These are phyloP conservation scores for Trametes versicolor DNA, from an alignment of 1,284 basidiomycete species.

Conservation along the genomic window DNA sequence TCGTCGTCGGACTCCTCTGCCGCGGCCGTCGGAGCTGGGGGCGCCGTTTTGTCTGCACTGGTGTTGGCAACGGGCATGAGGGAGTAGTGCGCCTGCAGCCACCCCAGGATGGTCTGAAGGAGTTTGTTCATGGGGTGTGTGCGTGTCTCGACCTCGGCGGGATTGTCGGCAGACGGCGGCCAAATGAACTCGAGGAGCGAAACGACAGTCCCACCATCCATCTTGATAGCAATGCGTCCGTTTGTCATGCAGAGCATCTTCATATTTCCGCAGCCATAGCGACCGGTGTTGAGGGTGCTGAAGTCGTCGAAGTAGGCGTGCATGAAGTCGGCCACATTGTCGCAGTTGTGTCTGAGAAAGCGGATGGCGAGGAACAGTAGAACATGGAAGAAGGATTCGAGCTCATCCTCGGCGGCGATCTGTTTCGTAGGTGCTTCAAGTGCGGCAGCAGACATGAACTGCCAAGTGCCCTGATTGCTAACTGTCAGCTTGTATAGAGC, in stretches of 20 bases:
- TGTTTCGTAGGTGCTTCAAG: not conserved
- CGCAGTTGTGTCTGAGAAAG: slow-evolving; percentile 6
- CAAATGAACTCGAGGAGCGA: not conserved
- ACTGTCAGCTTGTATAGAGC: not conserved
- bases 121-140: not conserved
- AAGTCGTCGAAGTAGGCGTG: slow-evolving; percentile 9
- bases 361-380: slow-evolving; percentile 1
- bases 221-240: no score
- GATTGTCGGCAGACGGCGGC: not conserved
- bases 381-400: slow-evolving; percentile 10
- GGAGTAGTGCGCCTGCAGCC: not conserved
- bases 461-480: slow-evolving; percentile 1
- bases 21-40: no score
- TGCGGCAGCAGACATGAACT: not conserved
- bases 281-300: no score
- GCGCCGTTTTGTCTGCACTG: not conserved
- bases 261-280: not conserved
- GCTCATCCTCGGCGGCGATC: not conserved
- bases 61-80: not conserved
- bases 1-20: not conserved
- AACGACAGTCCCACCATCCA: no score
- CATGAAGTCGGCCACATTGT: not conserved
- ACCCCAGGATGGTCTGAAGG: not conserved
- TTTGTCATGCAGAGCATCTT: not conserved
- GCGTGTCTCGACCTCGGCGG: not conserved